Base-by-base conservation (phyloP, 306 rosid species). In the Acacia melanoxylon region DNA sequence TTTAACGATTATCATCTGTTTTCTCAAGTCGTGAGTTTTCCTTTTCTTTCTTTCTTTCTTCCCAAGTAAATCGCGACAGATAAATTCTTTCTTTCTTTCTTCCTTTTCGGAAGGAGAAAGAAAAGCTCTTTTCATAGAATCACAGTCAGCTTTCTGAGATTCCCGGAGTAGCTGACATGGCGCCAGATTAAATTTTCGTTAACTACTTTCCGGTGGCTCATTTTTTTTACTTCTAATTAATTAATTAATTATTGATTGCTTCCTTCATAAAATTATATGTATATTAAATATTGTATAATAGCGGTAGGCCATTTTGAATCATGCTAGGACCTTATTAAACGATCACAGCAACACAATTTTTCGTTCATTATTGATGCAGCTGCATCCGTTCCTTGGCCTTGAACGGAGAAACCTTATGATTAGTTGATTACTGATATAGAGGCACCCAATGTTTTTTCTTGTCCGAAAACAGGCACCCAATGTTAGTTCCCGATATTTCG, bases 121-220 rank as follows among this genome's bases (percentile, higher is more conserved):
- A 58, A 73, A 77, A 85, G 74, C 88, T 76, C 77, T 69, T 87
- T 80, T 74, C 81, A 74, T 80, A 83, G 79, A 77, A 82, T 83
- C 79, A 84, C 76, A 80, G 83, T 81, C 75, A 78, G 72, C 86
- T 77, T 61, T 33, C 73, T 66, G 49, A 75, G 83, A 77, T 85
- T 84, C 70, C 71, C 44, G 24, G 79, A 73, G 41, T 63, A 25
- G 74, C 72, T 78, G 88, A 86, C 70, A 80, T 88, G 89, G 91
- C 76, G 67, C 83, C 62, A 74, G 69, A 29, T 52, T 87, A 77
- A 78, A 77, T 71, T 75, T 29, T 71, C 15, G 69, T 46, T 37
- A 13, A 35, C 70, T 33, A 33, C 16, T 69, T 54, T 44, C 46
- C 12, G 19, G 61, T 33, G 74, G 42, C 22, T 76, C 56, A 8